A percentile compares a stretch with the other conserved stretches of the same genome.
phyloP scores from a whole-genome alignment of 2,329 filamentous ascomycete species.

The Penicillium sp. region DNA sequence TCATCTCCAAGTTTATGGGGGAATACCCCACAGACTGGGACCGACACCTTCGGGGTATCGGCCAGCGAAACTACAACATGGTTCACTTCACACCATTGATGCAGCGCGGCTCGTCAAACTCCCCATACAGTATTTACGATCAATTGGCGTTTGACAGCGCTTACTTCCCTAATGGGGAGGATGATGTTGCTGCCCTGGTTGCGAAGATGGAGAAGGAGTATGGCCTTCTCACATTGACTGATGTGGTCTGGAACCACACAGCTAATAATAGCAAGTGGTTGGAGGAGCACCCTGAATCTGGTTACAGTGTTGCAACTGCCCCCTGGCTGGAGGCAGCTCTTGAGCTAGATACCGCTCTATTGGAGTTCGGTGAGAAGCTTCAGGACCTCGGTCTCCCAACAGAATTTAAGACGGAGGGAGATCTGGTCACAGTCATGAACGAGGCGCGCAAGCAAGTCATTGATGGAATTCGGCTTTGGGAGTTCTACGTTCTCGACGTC shows the following conservation, averaged over 20 bases:
- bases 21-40: constrained; percentile 89
- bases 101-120: constrained; percentile 85
- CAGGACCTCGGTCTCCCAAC: constrained; percentile 72
- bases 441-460: constrained; percentile 81
- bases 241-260: constrained; percentile 98
- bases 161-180: constrained; percentile 81
- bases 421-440: constrained; percentile 80
- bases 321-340: constrained; percentile 70
- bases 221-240: constrained; percentile 83
- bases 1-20: constrained; percentile 98
- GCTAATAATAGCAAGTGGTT: constrained; percentile 95
- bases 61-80: constrained; percentile 95
- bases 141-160: constrained; percentile 82
- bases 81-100: constrained; percentile 96
- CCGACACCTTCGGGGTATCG: constrained; percentile 82
- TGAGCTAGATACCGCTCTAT: constrained; percentile 75
- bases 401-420: constrained; percentile 68
- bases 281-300: constrained; percentile 88
- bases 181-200: constrained; percentile 76
- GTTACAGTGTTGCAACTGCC: constrained; percentile 90
- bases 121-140: constrained; percentile 94
- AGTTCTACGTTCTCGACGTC: constrained; percentile 86
- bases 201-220: constrained; percentile 80
- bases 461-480: constrained; percentile 78
- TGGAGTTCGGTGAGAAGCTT: constrained; percentile 65